Evolutionary conservation across 148 eudicot species (phyloP), one percentile per base, ranked within the genome.

Genomic region (Simmondsia chinensis): DNA sequence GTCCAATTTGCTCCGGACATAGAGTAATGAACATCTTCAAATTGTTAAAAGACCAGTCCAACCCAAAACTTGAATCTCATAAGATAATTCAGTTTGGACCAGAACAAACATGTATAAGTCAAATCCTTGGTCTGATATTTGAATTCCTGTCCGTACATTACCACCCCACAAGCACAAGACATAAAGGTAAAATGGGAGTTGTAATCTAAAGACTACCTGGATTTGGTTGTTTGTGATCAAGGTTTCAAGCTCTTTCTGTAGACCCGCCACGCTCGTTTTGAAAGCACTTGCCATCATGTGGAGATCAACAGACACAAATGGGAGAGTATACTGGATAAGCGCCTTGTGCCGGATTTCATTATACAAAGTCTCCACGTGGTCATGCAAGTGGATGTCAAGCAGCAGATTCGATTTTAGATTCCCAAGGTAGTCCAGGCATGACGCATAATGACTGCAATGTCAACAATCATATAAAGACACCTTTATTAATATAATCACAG

Each of bases 271-370:
- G 30, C 57, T 64, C 16, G 88, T 84, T 53, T 76, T 89, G 64
- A 84, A 81, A 60, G 97, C 95, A 68, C 72, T 63, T 13, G 95
- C 95, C 97, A 89, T 91, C 95, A 84, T 85, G 59, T 60, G 38
- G 42, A 91, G 66, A 70, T 91, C 95, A 46, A 91, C 97, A n/a
- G 95, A 91, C 31, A 79, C 68, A 56, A 78, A 85, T 1, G 97
- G 97, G 34, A 52, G 80, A 7, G 97, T 91, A 32, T 91, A 91
- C 55, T 91, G 97, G 40, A 91, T 79, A 30, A 91, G 84, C 33
- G 97, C 95, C 64, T 85, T 91, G 77, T 73, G 75, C 25, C 95
- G 86, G 32, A 91, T 91, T 16, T 82, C 79, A 37, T 71, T 68
- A 43, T 91, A 91, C 30, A 91, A 58, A 1, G 65, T 76, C 61